phyloP scores from a whole-genome alignment of 495 filamentous ascomycete genomes.

The Penicillium alfredii region DNA sequence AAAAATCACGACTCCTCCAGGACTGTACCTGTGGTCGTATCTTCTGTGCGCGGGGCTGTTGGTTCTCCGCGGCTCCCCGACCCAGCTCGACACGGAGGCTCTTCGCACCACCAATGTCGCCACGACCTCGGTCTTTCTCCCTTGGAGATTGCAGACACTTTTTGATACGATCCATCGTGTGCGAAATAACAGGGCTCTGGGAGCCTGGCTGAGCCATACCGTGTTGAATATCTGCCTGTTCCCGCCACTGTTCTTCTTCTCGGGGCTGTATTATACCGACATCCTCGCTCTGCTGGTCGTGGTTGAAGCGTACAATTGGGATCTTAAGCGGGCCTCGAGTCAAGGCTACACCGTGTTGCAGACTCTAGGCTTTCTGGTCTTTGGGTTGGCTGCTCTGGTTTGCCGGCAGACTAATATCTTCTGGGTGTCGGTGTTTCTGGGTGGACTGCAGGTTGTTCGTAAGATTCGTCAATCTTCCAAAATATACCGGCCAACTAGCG shows the following conservation, averaged over 20 bases:
- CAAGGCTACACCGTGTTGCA: conserved; percentile 9
- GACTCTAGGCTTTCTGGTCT: conserved; percentile 40
- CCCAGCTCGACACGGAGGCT: conserved; percentile 32
- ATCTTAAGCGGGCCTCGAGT: conserved; percentile 36
- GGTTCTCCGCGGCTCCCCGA: conserved; percentile 34
- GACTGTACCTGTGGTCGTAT: conserved; percentile 63
- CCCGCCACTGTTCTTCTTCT: conserved; percentile 92
- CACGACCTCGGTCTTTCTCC: conserved; percentile 31
- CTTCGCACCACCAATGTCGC: conserved; percentile 39
- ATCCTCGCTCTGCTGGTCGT: conserved; percentile 57
- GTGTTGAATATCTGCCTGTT: conserved; percentile 81
- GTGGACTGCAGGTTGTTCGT: conserved; percentile 62
- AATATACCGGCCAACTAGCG: conserved; percentile 16
- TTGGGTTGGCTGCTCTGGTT: conserved; percentile 56
- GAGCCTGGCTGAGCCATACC: conserved; percentile 49
- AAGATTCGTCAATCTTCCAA: conserved; percentile 27
- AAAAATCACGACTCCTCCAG: conserved; percentile 94
- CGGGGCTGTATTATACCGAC: conserved; percentile 90
- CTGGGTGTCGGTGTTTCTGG: conserved; percentile 85
- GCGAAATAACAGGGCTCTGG: conserved; percentile 32
- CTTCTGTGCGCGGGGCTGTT: conserved; percentile 29
- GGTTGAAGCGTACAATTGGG: conserved; percentile 58
- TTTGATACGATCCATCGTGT: conserved; percentile 34
- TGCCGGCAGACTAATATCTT: conserved; percentile 96
- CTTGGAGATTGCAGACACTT: conserved; percentile 39